Evolutionary conservation across 169 alveolate species (phyloP).

Genomic region (Plasmodium adleri): DNA sequence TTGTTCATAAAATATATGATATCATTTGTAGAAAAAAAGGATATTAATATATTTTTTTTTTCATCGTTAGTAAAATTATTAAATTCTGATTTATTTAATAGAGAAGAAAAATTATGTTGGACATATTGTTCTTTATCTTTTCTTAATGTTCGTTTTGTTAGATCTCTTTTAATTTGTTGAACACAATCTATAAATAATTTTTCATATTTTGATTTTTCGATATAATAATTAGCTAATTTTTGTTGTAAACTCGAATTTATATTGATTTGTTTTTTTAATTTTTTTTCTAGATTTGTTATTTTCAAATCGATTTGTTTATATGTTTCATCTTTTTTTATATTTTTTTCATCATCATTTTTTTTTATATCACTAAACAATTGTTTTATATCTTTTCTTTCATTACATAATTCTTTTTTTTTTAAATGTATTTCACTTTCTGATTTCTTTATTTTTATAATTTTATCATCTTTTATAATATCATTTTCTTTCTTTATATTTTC

Average conservation of each 20-base stretch:
- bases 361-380: background rate
- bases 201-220: slow-evolving; percentile 70
- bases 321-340: slow-evolving; percentile 16
- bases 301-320: slow-evolving; percentile 26
- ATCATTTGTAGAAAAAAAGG: slow-evolving; percentile 67
- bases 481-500: slow-evolving; percentile 9
- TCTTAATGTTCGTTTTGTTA: slow-evolving; percentile 27
- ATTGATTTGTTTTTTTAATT: slow-evolving; percentile 68
- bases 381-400: slow-evolving; percentile 5
- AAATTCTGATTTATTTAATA: slow-evolving; percentile 45
- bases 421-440: background rate
- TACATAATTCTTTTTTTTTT: slow-evolving; percentile 4
- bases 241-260: slow-evolving; percentile 65
- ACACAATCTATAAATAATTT: slow-evolving; percentile 58
- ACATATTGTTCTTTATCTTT: slow-evolving; percentile 64
- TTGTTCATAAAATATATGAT: slow-evolving; percentile 47
- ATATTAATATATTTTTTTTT: slow-evolving; percentile 49
- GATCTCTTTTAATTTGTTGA: slow-evolving; percentile 48
- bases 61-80: slow-evolving; percentile 70
- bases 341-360: slow-evolving; percentile 21
- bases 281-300: slow-evolving; percentile 62
- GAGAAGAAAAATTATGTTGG: slow-evolving; percentile 46
- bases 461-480: background rate
- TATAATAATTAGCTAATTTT: slow-evolving; percentile 52
- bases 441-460: background rate